Base-by-base conservation (phyloP, 345 rosid genomes). In the Psidium friedrichsthalianum region DNA sequence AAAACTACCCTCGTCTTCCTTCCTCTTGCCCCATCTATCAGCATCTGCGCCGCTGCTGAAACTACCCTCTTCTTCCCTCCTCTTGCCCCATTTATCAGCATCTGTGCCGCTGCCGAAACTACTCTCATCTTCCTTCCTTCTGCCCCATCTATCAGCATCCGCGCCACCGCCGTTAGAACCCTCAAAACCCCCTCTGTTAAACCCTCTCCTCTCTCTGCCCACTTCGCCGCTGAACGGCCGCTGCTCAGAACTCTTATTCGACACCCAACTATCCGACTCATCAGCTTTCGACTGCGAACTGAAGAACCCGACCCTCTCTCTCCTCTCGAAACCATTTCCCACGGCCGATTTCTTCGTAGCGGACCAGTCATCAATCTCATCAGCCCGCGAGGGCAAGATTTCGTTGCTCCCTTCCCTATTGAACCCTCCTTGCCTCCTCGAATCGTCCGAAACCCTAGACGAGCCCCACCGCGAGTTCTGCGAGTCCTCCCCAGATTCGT, bases 311-410 rank as follows among this genome's bases (percentile, higher is more conserved):
- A 88, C 90, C 89, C 96, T 86, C 21, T 93, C 94, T 74, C 95
- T 90, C 87, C 94, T 90, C 76, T 93, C 98, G 47, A 92, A 89
- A 82, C 94, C 94, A 85, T 83, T 85, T 44, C 93, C 94, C 5
- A 57, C 83, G 2, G 90, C 54, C 10, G 95, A 85, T 84, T 93
- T 98, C 92, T 96, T 96, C 51, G 85, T 82, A 15, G 94, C 94
- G 0, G 93, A 95, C 99, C 99, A 96, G 86, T 98, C 94, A 86
- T 95, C 98, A 55, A 85, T 91, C 96, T 95, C 99, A 56, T 98
- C 99, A 1, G 99, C 98, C 56, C 99, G 94, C 1, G 99, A 97
- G 1, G 94, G 92, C 76, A 89, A 91, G 1, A 86, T 84, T 84
- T 95, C 98, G 85, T 94, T 89, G 24, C 52, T 78, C 52, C 91